These are phyloP conservation scores for Stephania japonica DNA, from an alignment of 164 flowering plant genomes.

Conservation along the genomic window DNA sequence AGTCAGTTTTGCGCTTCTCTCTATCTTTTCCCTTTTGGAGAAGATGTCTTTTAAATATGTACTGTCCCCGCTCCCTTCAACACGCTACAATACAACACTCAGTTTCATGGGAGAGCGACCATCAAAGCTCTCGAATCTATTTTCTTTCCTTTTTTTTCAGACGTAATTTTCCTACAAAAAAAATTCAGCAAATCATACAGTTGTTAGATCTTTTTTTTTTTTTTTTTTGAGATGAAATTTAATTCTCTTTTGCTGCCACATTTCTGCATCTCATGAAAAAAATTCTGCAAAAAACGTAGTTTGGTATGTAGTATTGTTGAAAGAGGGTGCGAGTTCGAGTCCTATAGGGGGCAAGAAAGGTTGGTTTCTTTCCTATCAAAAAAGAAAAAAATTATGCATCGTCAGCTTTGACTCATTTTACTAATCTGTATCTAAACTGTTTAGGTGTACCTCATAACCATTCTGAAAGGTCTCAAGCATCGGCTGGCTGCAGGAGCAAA, in stretches of 20 bases:
- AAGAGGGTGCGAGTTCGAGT: too few species aligned
- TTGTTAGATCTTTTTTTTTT: background rate
- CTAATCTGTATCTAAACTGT: constrained; percentile 3
- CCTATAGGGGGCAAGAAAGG: too few species aligned
- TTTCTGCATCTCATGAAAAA: background rate
- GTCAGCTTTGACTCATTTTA: background rate
- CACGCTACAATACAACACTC: too few species aligned
- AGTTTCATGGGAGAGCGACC: too few species aligned
- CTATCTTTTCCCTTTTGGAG: too few species aligned
- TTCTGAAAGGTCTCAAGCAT: constrained; percentile 84
- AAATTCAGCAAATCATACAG: background rate
- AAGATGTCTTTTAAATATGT: too few species aligned
- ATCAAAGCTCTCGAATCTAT: too few species aligned
- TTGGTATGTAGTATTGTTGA: too few species aligned
- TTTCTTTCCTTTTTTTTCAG: background rate
- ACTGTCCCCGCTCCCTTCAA: too few species aligned
- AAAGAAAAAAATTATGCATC: background rate
- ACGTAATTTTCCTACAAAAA: background rate
- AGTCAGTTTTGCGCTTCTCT: too few species aligned
- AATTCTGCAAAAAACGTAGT: too few species aligned
- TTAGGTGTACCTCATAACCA: constrained; percentile 81
- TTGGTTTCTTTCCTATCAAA: too few species aligned
- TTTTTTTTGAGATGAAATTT: background rate
- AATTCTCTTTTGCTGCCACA: background rate
- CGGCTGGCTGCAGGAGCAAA: constrained; percentile 94